Conservation (phyloP, 1,139 yeast genomes). For the Candida albicans region DNA sequence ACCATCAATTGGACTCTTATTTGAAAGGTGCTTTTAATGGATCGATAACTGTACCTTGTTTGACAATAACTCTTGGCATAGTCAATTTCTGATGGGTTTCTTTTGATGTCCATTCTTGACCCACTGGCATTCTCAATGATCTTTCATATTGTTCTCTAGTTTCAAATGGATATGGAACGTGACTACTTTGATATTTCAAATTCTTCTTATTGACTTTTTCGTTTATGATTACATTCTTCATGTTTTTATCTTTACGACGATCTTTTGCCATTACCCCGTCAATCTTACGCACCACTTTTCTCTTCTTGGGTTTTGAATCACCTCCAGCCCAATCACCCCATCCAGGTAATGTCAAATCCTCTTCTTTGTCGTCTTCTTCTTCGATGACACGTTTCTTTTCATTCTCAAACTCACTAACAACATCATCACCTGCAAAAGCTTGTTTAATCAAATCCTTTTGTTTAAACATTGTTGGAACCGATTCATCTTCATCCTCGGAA, state of each 20-base stretch:
- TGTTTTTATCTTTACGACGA: slow-evolving; percentile 73
- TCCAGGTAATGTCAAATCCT: slow-evolving; percentile 87
- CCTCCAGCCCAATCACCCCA: slow-evolving; percentile 90
- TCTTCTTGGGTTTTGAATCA: slow-evolving; percentile 56
- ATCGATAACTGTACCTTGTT: slow-evolving; percentile 87
- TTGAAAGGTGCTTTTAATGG: slow-evolving; percentile 78
- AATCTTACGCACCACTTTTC: slow-evolving; percentile 63
- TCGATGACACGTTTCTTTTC: slow-evolving; percentile 68
- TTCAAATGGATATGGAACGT: slow-evolving; percentile 93
- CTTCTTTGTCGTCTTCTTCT: slow-evolving; percentile 86
- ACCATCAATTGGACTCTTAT: slow-evolving; percentile 21
- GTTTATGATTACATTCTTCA: slow-evolving; percentile 82
- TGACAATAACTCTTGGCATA: slow-evolving; percentile 84
- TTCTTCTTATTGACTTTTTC: slow-evolving; percentile 85
- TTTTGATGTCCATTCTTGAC: slow-evolving; percentile 94
- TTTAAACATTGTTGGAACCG: slow-evolving; percentile 52
- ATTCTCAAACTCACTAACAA: slow-evolving; percentile 71
- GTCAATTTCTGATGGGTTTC: slow-evolving; percentile 84
- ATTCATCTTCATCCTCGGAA: slow-evolving; percentile 40
- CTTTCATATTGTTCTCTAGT: slow-evolving; percentile 93
- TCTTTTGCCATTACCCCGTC: slow-evolving; percentile 72
- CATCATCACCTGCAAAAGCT: slow-evolving; percentile 97
- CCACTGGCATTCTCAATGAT: slow-evolving; percentile 92
- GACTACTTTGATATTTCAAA: slow-evolving; percentile 77
- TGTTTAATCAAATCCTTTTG: slow-evolving; percentile 82